These are phyloP conservation scores for Agarophyton chilense DNA, from an alignment of 23 red algal genomes.

Conservation along the genomic window DNA sequence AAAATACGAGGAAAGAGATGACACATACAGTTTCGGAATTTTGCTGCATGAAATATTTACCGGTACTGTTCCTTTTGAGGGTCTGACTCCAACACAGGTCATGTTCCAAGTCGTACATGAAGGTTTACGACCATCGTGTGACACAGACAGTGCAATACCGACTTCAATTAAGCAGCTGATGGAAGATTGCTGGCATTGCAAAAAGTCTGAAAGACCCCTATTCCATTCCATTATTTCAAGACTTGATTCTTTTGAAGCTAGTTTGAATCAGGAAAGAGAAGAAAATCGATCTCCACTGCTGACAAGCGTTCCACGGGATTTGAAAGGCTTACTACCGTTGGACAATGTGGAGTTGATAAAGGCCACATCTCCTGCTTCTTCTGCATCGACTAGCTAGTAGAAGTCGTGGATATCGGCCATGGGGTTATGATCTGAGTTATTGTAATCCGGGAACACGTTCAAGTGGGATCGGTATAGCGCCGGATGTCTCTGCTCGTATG, in stretches of 20 bases:
- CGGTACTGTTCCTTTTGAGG: conserved; percentile 57
- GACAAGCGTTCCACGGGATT: neutral
- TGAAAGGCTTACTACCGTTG: neutral
- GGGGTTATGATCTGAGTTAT: too few relatives aligned
- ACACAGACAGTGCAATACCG: conserved; percentile 7
- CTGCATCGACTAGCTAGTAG: neutral
- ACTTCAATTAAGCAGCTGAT: neutral
- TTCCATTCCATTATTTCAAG: conserved; percentile 24
- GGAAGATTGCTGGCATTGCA: conserved; percentile 32
- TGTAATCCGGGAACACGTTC: too few relatives aligned
- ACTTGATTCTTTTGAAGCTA: conserved; percentile 7
- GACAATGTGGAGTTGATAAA: neutral
- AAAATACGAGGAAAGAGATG: conserved; percentile 43
- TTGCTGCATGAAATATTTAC: conserved; percentile 79
- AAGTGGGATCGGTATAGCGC: too few relatives aligned
- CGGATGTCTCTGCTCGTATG: too few relatives aligned
- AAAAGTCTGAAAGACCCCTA: conserved; percentile 3
- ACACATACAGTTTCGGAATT: conserved; percentile 82
- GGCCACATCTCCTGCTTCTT: neutral
- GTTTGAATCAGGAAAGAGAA: neutral
- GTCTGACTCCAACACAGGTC: conserved; percentile 73
- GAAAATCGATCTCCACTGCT: neutral
- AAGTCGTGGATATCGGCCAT: neutral
- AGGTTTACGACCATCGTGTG: conserved; percentile 27
- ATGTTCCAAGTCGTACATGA: conserved; percentile 70